Evolutionary conservation across 495 filamentous ascomycete species (phyloP), one percentile per base, ranked within the genome.

Genomic region (Penicillium lividum): DNA sequence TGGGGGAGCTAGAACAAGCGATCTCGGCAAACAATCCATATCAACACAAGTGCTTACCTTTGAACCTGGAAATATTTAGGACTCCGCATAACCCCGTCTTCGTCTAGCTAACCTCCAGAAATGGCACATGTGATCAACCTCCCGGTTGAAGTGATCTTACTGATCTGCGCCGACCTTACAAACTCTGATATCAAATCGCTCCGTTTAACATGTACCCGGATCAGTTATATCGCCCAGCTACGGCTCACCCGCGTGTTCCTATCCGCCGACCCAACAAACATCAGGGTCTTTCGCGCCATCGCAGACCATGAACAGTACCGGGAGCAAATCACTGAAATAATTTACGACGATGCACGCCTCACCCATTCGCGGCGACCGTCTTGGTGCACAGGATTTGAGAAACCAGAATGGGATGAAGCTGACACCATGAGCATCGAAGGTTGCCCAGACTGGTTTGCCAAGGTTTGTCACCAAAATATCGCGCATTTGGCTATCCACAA

Each of bases 381-480:
- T 38, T 60, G 48, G 53, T 18, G 43, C 33, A 55, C 31, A 33
- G 34, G 11, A 13, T 10, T 11, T 38, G 4, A 2, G 4, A 15
- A 15, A 13, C 34, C 9, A 13, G 4, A 5, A 10, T 11, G 11
- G 11, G 11, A 38, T 11, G 1, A 13, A 10, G 4, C 4, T 38
- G 34, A 3, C 34, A 5, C 11, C 9, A 3, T 11, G 11, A 38
- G 8, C 9, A 38, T 1, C 9, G 51, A 70, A 16, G 60, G 55
- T 43, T 65, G 62, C 51, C 67, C 67, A 2, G 46, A 18, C 15
- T 66, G 60, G 65, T 65, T 70, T n/a, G 16, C 27, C 18, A 30
- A 65, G 36, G 48, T 38, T 45, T 67, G 60, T 29, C 38, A 61
- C 30, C 46, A 60, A 16, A 70, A 68, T 40, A 50, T 38, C 55